Conservation (phyloP, 129 eudicot genomes). For the Centaurea solstitialis region DNA sequence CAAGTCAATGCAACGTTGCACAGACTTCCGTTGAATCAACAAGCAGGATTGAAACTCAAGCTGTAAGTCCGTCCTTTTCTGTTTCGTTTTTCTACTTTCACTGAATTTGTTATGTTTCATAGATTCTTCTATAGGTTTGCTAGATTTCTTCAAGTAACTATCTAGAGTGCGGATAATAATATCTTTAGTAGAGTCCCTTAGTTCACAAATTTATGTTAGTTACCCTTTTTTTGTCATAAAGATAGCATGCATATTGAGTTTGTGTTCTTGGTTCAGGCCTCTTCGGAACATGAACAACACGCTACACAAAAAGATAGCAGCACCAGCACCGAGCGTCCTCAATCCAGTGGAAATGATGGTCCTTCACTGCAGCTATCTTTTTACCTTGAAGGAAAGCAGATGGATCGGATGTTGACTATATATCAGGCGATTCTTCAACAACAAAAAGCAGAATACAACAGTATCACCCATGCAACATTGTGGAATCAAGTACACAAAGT, state of each 20-base stretch:
- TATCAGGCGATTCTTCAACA: constrained; percentile 73
- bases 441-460: constrained; percentile 50
- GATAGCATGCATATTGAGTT: constrained; percentile 5
- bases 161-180: not conserved
- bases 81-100: constrained; percentile 7
- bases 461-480: constrained; percentile 31
- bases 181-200: not conserved
- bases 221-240: not conserved
- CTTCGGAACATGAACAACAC: constrained; percentile 37
- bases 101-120: constrained; percentile 7
- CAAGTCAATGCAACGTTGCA: constrained; percentile 32
- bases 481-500: constrained; percentile 69
- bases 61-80: constrained; percentile 40
- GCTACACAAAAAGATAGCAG: constrained; percentile 38
- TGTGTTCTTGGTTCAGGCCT: constrained; percentile 41
- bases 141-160: not conserved
- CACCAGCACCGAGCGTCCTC: constrained; percentile 27
- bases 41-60: constrained; percentile 32
- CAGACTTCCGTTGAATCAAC: constrained; percentile 33
- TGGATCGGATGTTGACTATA: constrained; percentile 49
- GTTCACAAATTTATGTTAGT: not conserved
- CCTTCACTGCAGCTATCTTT: constrained; percentile 50
- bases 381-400: constrained; percentile 59
- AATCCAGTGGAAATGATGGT: constrained; percentile 28
- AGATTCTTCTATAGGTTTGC: constrained; percentile 5